Evolutionary conservation across 257 asterid species (phyloP), one percentile per base, ranked within the genome.

Genomic region (Capsicum pubescens): DNA sequence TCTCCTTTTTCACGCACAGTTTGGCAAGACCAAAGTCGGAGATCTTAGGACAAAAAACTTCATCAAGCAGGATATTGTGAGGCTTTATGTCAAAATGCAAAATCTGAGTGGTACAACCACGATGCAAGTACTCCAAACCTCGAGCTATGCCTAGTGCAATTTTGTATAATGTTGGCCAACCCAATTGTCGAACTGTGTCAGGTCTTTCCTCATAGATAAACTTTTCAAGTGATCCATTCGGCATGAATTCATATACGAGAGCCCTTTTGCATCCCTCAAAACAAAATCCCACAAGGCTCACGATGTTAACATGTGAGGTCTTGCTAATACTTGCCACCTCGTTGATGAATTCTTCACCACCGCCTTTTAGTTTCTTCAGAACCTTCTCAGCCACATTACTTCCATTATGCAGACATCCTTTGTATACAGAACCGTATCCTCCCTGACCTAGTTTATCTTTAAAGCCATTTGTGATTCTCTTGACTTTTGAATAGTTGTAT

Each of bases 241-340:
- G 84, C 92, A 90, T 90, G 85, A 84, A 90, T 0, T 90, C 91
- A 48, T 88, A 88, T 0, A 91, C 6, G 8, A 90, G 89, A 10
- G 89, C 91, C 80, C 85, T 87, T 68, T 85, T 87, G 0, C 19
- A 19, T 3, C 89, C 87, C 13, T 89, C 86, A 36, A 36, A 63
- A 39, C 94, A 91, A n/a, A 88, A 89, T 26, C 92, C 93, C 2
- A 82, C n/a, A 13, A 91, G 89, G 9, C 58, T 19, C 69, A 91
- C 93, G 2, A 91, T 7, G n/a, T 88, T 91, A 15, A 89, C 58
- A 6, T 88, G 92, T 3, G 92, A 91, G 44, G 92, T 89, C 54
- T 84, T 84, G 19, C 89, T 87, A 11, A 89, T 89, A 16, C 89
- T 84, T 1, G 88, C 84, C 0, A 88, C 78, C 9, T 42, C 35